Percentiles rank a stretch among this genome's conserved stretches.
phyloP scores from a whole-genome alignment of 352 stramenopile genomes.

The Pythium scleroteichum region DNA sequence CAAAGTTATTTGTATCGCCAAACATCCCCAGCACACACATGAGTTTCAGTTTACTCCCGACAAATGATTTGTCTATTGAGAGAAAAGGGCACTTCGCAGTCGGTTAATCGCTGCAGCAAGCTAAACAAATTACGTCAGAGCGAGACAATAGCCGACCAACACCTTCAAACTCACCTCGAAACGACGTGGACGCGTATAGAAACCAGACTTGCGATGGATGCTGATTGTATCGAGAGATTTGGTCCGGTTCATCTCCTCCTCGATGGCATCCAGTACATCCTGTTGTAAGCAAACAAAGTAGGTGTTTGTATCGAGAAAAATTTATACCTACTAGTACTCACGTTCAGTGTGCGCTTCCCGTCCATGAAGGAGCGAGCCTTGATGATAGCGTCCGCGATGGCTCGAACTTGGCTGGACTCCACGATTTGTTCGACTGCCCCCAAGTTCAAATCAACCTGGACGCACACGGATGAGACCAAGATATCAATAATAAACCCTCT shows the following conservation, averaged over 20 bases:
- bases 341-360: constrained; percentile 51
- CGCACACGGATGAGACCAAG: background rate
- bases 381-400: constrained; percentile 73
- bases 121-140: constrained; percentile 28
- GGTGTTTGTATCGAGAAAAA: background rate
- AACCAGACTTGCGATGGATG: constrained; percentile 58
- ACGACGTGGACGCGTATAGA: constrained; percentile 76
- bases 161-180: constrained; percentile 64
- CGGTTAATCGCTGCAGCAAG: constrained; percentile 88
- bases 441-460: constrained; percentile 83
- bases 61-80: constrained; percentile 38
- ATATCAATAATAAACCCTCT: background rate
- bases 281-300: constrained; percentile 12
- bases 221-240: constrained; percentile 66
- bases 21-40: constrained; percentile 2
- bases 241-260: constrained; percentile 62
- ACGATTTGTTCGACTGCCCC: constrained; percentile 88
- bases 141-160: background rate
- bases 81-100: constrained; percentile 72
- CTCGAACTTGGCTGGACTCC: constrained; percentile 84
- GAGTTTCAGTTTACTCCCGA: too few relatives aligned
- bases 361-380: constrained; percentile 61
- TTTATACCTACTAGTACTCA: constrained; percentile 29
- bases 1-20: constrained; percentile 1
- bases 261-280: constrained; percentile 66